Percentiles rank a stretch among this genome's conserved stretches.
Evolutionary conservation across 805 yeast species (phyloP).

Genomic region (Yarrowia porcina): DNA sequence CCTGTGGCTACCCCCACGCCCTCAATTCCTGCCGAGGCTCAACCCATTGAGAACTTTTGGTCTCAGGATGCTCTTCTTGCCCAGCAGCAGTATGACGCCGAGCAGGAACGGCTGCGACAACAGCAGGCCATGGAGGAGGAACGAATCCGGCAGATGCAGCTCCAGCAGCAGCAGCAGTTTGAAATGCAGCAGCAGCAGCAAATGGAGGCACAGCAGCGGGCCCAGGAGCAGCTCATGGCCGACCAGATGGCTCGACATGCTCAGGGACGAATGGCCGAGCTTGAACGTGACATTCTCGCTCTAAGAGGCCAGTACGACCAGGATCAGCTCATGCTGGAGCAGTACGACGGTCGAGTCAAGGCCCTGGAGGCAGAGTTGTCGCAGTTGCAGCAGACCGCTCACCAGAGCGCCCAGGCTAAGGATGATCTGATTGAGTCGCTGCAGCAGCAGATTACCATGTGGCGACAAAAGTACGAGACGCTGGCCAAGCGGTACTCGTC

Average conservation of each 20-base stretch:
- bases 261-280: conserved; percentile 72
- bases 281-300: conserved; percentile 75
- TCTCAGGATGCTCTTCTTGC: conserved; percentile 38
- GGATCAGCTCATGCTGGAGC: conserved; percentile 78
- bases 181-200: conserved; percentile 75
- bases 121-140: conserved; percentile 63
- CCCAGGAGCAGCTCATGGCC: conserved; percentile 65
- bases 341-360: conserved; percentile 81
- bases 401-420: conserved; percentile 69
- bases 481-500: conserved; percentile 87
- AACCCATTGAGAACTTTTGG: conserved; percentile 46
- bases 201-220: conserved; percentile 62
- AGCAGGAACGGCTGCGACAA: conserved; percentile 58
- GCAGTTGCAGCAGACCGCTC: conserved; percentile 59
- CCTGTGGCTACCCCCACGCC: conserved; percentile 30
- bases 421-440: conserved; percentile 66
- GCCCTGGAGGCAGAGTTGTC: conserved; percentile 70
- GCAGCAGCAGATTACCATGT: conserved; percentile 70
- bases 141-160: conserved; percentile 64
- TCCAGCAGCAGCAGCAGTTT: conserved; percentile 63
- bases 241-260: conserved; percentile 70
- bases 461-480: conserved; percentile 86
- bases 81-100: conserved; percentile 54
- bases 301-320: conserved; percentile 79
- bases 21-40: conserved; percentile 38